A percentile compares a stretch with the other conserved stretches of the same genome.
Evolutionary conservation across 1,284 basidiomycete species (phyloP).

Genomic region (Phlebopus sp.): DNA sequence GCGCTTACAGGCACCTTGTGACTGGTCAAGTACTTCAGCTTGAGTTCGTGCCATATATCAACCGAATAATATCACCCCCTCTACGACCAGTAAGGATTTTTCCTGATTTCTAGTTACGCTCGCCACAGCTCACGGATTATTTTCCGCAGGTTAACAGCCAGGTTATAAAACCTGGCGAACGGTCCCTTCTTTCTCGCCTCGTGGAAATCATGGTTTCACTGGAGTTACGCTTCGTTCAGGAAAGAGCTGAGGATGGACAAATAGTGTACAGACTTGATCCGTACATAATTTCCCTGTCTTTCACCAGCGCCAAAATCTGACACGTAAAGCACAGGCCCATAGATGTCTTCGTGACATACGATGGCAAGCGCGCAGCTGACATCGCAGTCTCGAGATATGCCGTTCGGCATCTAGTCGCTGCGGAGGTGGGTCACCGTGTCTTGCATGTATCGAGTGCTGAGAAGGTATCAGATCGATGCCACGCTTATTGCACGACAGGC

Average conservation of each 20-base stretch:
- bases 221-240: constrained; percentile 87
- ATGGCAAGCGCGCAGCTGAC: constrained; percentile 86
- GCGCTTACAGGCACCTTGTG: constrained; percentile 63
- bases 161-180: constrained; percentile 82
- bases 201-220: constrained; percentile 89
- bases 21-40: constrained; percentile 65
- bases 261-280: constrained; percentile 91
- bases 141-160: constrained; percentile 81
- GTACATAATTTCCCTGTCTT: constrained; percentile 47
- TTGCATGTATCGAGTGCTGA: constrained; percentile 8
- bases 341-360: constrained; percentile 95
- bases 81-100: constrained; percentile 76
- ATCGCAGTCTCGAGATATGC: constrained; percentile 87
- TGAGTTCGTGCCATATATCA: constrained; percentile 88
- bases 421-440: constrained; percentile 60
- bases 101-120: constrained; percentile 1
- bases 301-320: constrained; percentile 3
- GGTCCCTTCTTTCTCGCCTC: constrained; percentile 67
- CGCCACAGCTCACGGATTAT: not conserved
- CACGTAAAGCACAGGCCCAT: constrained; percentile 62
- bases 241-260: constrained; percentile 89
- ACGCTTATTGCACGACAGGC: constrained; percentile 58
- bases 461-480: constrained; percentile 63
- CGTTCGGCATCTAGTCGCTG: constrained; percentile 86
- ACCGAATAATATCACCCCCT: constrained; percentile 92